A percentile compares a stretch with the other conserved stretches of the same genome.
Conservation (phyloP, 495 filamentous ascomycete species). For the Penicillium chermesinum region DNA sequence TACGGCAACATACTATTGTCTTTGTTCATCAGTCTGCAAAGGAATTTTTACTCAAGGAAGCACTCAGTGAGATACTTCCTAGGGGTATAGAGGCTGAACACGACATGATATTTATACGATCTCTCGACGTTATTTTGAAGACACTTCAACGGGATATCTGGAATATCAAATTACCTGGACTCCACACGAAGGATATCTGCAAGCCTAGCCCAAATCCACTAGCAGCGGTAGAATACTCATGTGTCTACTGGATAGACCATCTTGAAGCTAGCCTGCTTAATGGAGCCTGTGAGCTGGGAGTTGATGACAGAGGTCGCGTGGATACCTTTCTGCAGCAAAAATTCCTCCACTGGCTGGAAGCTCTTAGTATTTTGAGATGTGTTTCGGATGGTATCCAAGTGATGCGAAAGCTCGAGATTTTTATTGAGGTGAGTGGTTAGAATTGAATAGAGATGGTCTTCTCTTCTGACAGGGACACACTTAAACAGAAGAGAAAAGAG, state of each 20-base stretch:
- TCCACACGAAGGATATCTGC: constrained; percentile 1
- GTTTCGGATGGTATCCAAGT: constrained; percentile 18
- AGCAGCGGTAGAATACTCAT: constrained; percentile 23
- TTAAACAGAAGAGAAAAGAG: not conserved
- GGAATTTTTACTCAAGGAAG: constrained; percentile 26
- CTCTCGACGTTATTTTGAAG: constrained; percentile 15
- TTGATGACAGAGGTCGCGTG: constrained; percentile 8
- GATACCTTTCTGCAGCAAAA: constrained; percentile 19
- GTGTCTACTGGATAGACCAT: constrained; percentile 39
- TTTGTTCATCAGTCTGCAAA: constrained; percentile 44
- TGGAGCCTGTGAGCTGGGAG: not conserved
- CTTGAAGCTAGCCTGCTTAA: constrained; percentile 3
- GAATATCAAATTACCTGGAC: constrained; percentile 7
- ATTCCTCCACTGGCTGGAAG: constrained; percentile 36
- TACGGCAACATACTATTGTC: constrained; percentile 23
- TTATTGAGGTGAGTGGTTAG: constrained; percentile 13
- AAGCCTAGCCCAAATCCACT: constrained; percentile 12
- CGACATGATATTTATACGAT: constrained; percentile 24
- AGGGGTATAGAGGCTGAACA: constrained; percentile 15
- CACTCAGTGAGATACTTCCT: constrained; percentile 12
- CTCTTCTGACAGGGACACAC: not conserved
- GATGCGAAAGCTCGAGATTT: constrained; percentile 8
- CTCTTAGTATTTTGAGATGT: constrained; percentile 23
- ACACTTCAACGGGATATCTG: constrained; percentile 20
- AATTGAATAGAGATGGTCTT: not conserved